phyloP scores from a whole-genome alignment of 78 protist genomes.

The Dictyostelium brefeldianum region DNA sequence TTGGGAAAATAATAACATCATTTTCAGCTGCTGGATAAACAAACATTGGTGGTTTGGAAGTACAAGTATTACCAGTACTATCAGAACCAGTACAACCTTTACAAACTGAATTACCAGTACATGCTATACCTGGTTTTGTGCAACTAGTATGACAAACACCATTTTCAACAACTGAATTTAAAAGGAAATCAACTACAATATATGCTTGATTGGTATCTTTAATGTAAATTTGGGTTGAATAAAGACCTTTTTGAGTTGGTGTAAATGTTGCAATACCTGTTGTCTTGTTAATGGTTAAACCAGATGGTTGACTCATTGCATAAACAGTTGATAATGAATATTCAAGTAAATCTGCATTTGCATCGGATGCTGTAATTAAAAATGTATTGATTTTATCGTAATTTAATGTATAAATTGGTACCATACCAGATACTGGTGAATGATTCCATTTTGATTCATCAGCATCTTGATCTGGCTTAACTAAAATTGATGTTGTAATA shows the following conservation, averaged over 20 bases:
- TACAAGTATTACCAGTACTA: neutral
- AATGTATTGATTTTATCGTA: neutral
- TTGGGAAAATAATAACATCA: neutral
- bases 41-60: conserved; percentile 4
- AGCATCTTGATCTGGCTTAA: neutral
- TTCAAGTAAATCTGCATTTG: neutral
- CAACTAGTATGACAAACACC: conserved; percentile 32
- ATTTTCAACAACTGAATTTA: conserved; percentile 9
- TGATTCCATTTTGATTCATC: neutral
- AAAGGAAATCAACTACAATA: conserved; percentile 63
- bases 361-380: conserved; percentile 21
- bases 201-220: conserved; percentile 1
- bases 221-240: conserved; percentile 38
- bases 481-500: neutral
- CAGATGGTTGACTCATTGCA: neutral
- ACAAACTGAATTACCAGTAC: conserved; percentile 13
- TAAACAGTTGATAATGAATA: neutral
- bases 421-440: conserved; percentile 75
- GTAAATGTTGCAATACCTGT: conserved; percentile 54
- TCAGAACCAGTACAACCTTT: neutral
- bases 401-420: conserved; percentile 35
- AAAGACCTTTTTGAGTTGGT: conserved; percentile 13
- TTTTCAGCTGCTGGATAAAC: conserved; percentile 16
- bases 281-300: neutral
- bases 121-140: neutral